Conservation (phyloP, 805 yeast genomes). For the Cyberlindnera euphorbiiphila region DNA sequence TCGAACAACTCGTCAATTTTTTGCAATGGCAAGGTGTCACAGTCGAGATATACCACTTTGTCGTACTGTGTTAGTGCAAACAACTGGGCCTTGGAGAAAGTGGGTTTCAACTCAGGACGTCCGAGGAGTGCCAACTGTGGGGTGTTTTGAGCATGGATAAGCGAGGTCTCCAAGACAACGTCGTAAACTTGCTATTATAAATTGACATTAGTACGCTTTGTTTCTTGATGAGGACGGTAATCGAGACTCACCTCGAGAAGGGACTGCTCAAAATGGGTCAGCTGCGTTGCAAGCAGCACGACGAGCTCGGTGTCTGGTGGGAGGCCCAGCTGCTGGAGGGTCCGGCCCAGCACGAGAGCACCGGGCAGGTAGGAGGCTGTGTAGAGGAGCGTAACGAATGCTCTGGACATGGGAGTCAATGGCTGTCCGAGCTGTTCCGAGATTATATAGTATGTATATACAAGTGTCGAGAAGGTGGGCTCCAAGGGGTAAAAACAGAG, state of each 20-base stretch:
- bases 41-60: constrained; percentile 56
- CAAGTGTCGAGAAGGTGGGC: too few relatives aligned
- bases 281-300: constrained; percentile 20
- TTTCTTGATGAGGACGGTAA: not conserved
- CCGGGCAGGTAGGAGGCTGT: constrained; percentile 54
- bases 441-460: too few relatives aligned
- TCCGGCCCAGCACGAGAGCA: constrained; percentile 45
- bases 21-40: constrained; percentile 53
- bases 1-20: constrained; percentile 24
- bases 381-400: constrained; percentile 47
- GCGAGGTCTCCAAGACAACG: constrained; percentile 28
- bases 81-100: constrained; percentile 46
- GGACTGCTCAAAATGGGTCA: constrained; percentile 17
- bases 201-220: not conserved
- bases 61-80: constrained; percentile 44
- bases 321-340: constrained; percentile 27
- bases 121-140: constrained; percentile 33
- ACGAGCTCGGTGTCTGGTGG: constrained; percentile 17
- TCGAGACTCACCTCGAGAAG: constrained; percentile 18
- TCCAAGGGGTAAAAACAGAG: constrained; percentile 1
- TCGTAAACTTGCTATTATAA: constrained; percentile 14
- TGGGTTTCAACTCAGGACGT: constrained; percentile 50
- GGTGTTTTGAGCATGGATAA: constrained; percentile 20
- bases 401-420: constrained; percentile 27
- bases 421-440: too few relatives aligned